Evolutionary conservation across 371 early-diverging fungal species (phyloP).

Genomic region (Catenaria anguillulae): DNA sequence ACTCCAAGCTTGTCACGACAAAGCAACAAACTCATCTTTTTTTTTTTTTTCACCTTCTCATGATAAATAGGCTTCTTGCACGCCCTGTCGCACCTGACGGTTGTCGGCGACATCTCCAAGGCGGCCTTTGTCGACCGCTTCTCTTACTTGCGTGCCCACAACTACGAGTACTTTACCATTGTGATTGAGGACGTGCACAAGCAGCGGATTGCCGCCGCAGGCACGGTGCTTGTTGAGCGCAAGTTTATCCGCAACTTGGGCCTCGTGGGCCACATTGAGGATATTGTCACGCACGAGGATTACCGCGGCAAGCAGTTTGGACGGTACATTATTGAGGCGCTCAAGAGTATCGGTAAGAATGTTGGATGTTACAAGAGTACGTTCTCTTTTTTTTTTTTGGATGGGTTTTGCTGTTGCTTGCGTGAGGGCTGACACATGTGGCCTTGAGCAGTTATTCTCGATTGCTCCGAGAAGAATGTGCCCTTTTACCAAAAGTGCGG

Average conservation of each 20-base stretch:
- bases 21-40: too few species aligned
- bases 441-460: constrained; percentile 40
- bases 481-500: constrained; percentile 90
- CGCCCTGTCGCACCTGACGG: constrained; percentile 54
- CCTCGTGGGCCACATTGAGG: constrained; percentile 52
- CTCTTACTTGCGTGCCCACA: constrained; percentile 52
- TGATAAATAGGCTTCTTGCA: constrained; percentile 52
- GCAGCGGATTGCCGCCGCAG: constrained; percentile 66
- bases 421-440: not conserved
- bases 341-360: constrained; percentile 32
- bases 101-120: constrained; percentile 53
- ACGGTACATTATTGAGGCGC: constrained; percentile 34
- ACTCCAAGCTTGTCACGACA: too few species aligned
- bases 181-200: constrained; percentile 57
- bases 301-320: constrained; percentile 86
- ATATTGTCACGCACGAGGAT: constrained; percentile 85
- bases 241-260: constrained; percentile 88
- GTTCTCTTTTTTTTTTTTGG: not conserved
- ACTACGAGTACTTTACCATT: constrained; percentile 59
- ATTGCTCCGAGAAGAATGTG: constrained; percentile 72
- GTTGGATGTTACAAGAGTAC: constrained; percentile 41
- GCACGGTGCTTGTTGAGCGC: constrained; percentile 86
- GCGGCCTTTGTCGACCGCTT: constrained; percentile 53
- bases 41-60: too few species aligned
- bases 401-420: constrained; percentile 3